phyloP scores from a whole-genome alignment of 2,329 filamentous ascomycete species.

The Orbilia quercus region DNA sequence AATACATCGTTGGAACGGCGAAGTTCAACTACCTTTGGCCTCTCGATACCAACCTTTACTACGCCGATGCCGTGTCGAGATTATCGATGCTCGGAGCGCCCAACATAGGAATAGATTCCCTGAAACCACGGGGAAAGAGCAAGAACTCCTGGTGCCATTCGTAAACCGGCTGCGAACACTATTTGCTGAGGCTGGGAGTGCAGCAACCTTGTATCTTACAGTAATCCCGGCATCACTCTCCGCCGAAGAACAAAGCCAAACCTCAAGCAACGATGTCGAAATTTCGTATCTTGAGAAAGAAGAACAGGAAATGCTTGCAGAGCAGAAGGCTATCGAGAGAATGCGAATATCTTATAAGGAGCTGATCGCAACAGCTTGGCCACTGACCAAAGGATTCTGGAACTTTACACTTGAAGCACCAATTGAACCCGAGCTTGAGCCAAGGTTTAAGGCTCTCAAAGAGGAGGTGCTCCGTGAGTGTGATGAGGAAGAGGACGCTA shows the following conservation, averaged over 20 bases:
- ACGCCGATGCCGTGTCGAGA: background rate
- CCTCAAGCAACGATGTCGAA: background rate
- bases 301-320: background rate
- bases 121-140: background rate
- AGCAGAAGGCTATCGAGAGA: background rate
- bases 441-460: background rate
- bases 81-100: background rate
- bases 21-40: background rate
- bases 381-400: background rate
- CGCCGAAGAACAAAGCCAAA: background rate
- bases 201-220: background rate
- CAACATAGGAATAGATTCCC: background rate
- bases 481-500: background rate
- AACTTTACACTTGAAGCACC: background rate
- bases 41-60: background rate
- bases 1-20: background rate
- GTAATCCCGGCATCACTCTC: background rate
- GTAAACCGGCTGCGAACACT: background rate
- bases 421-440: background rate
- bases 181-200: background rate
- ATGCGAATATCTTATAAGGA: background rate
- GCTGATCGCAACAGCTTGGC: background rate
- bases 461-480: background rate
- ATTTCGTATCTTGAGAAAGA: background rate
- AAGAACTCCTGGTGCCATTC: slow-evolving; percentile 2